phyloP scores from a whole-genome alignment of 192 early-diverging fungal species.

The Backusella mclennaniae region DNA sequence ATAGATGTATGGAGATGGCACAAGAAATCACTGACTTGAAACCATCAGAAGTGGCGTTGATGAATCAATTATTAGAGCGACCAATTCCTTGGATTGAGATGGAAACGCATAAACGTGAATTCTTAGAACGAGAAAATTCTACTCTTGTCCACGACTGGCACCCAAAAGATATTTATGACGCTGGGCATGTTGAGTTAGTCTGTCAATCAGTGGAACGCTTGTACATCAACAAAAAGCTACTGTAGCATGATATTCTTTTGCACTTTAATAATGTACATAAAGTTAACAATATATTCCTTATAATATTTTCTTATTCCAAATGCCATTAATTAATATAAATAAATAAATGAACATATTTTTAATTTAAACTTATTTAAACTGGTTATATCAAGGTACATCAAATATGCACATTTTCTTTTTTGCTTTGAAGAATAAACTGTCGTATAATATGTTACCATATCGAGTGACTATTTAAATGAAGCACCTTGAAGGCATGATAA shows the following conservation, averaged over 20 bases:
- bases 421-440: not conserved
- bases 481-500: too few relatives aligned
- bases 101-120: not conserved
- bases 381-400: not conserved
- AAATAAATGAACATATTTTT: not conserved
- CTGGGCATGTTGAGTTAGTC: not conserved
- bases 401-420: not conserved
- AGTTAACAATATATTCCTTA: not conserved
- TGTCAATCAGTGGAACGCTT: not conserved
- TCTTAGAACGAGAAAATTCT: not conserved
- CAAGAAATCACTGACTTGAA: not conserved
- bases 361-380: not conserved
- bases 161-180: not conserved
- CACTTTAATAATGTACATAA: not conserved
- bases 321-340: not conserved
- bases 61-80: not conserved
- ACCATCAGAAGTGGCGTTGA: not conserved
- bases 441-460: too few relatives aligned
- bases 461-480: too few relatives aligned
- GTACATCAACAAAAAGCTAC: constrained; percentile 2
- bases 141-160: not conserved
- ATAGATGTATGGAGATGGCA: not conserved
- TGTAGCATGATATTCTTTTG: not conserved
- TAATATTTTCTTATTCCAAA: not conserved
- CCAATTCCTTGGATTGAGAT: constrained; percentile 2